phyloP scores from a whole-genome alignment of 768 basidiomycete genomes.

The Asterophora lycoperdoides region DNA sequence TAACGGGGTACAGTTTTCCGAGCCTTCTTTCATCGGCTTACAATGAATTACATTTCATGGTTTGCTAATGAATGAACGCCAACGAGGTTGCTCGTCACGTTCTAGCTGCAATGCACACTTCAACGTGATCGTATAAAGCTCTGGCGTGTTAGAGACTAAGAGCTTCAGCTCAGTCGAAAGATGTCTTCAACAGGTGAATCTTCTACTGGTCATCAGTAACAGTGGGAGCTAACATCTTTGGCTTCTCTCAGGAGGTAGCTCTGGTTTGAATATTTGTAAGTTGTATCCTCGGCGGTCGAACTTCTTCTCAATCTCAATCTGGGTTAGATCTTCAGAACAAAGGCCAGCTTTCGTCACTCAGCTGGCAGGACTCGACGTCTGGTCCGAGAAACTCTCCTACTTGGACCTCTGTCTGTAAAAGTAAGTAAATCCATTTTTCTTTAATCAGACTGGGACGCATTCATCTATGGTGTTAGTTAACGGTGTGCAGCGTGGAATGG shows the following conservation, averaged over 20 bases:
- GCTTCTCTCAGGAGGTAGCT: slow-evolving; percentile 23
- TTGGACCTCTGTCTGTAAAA: slow-evolving; percentile 61
- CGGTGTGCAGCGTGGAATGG: slow-evolving; percentile 44
- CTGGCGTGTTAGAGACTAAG: neutral
- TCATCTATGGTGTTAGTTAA: slow-evolving; percentile 37
- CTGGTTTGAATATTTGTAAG: slow-evolving; percentile 36
- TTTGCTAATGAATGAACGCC: slow-evolving; percentile 18
- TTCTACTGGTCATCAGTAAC: neutral
- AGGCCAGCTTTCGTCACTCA: slow-evolving; percentile 39
- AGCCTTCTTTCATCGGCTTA: slow-evolving; percentile 4
- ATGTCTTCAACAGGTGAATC: slow-evolving; percentile 22
- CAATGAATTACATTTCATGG: slow-evolving; percentile 18
- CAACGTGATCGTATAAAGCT: slow-evolving; percentile 13
- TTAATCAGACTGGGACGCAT: slow-evolving; percentile 7
- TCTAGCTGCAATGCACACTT: slow-evolving; percentile 5
- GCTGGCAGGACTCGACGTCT: slow-evolving; percentile 46
- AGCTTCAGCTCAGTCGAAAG: slow-evolving; percentile 3
- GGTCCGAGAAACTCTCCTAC: slow-evolving; percentile 42
- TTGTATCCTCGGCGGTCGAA: neutral
- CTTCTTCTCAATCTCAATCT: slow-evolving; percentile 7
- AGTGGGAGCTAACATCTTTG: neutral
- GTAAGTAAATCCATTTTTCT: slow-evolving; percentile 44
- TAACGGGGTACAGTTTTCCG: slow-evolving; percentile 7
- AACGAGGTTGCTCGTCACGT: slow-evolving; percentile 9
- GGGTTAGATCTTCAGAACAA: slow-evolving; percentile 52